phyloP scores from a whole-genome alignment of 208 protist species.

The Baffinella frigidus region DNA sequence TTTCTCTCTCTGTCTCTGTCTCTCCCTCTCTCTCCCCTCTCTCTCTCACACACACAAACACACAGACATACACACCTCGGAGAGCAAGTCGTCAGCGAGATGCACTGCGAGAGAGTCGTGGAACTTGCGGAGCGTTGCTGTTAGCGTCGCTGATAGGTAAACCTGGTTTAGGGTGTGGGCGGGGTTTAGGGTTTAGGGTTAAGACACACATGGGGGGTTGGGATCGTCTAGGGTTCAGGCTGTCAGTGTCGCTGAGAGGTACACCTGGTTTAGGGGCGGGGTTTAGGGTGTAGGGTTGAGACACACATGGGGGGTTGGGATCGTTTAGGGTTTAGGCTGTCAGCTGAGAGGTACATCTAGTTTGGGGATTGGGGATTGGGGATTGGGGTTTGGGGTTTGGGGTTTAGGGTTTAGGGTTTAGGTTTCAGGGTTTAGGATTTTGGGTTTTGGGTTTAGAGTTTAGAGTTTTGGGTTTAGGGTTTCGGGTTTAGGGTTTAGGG shows the following conservation, averaged over 20 bases:
- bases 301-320: too few relatives aligned
- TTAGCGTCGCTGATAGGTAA: constrained; percentile 26
- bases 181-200: background rate
- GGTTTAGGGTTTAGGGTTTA: background rate
- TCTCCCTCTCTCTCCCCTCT: too few relatives aligned
- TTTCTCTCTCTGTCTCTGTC: too few relatives aligned
- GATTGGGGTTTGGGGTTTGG: background rate
- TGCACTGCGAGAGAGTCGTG: background rate
- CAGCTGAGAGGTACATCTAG: constrained; percentile 28
- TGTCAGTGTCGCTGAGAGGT: constrained; percentile 27
- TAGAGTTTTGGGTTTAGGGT: too few relatives aligned
- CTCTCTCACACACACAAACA: background rate
- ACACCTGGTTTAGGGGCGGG: background rate
- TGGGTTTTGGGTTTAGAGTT: too few relatives aligned
- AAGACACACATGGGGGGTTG: too few relatives aligned
- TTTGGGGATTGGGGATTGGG: background rate
- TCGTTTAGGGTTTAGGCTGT: background rate
- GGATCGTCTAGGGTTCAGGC: background rate
- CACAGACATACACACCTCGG: background rate
- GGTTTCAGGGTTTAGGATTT: background rate
- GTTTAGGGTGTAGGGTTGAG: background rate
- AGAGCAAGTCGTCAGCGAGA: constrained; percentile 25
- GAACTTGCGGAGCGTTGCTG: background rate
- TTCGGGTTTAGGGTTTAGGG: too few relatives aligned
- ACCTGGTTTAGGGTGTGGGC: background rate